Evolutionary conservation across 495 filamentous ascomycete species (phyloP).

Genomic region (Penicillium nucicola): DNA sequence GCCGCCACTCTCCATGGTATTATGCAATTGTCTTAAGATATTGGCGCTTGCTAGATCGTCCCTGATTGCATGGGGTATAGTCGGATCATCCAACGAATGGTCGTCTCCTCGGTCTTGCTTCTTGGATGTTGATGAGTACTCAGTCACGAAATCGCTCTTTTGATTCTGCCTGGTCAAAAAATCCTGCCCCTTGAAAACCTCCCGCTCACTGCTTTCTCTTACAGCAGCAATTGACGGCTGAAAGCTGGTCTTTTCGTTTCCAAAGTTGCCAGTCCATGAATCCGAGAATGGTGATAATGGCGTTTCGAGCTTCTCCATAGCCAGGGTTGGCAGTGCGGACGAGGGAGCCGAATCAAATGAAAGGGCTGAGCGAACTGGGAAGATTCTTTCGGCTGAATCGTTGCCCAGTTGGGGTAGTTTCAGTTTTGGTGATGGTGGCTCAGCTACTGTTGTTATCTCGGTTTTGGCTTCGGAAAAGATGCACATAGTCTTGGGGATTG

Average conservation of each 20-base stretch:
- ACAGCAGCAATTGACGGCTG: not conserved
- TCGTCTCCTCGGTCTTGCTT: not conserved
- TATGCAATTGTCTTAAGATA: slow-evolving; percentile 2
- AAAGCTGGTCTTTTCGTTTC: not conserved
- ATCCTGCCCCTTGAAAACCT: not conserved
- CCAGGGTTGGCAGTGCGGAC: slow-evolving; percentile 22
- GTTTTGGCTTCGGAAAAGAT: slow-evolving; percentile 24
- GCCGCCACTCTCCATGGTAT: slow-evolving; percentile 3
- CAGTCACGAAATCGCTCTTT: not conserved
- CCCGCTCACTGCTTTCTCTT: not conserved
- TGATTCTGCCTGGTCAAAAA: slow-evolving; percentile 7
- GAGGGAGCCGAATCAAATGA: slow-evolving; percentile 24
- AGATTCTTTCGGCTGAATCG: slow-evolving; percentile 20
- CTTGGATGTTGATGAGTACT: not conserved
- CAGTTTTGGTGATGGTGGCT: slow-evolving; percentile 15
- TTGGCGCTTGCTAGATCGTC: not conserved
- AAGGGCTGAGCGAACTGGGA: slow-evolving; percentile 23
- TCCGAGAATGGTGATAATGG: slow-evolving; percentile 18
- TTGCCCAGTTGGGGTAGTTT: slow-evolving; percentile 20
- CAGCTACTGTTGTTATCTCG: slow-evolving; percentile 14
- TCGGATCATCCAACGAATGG: too few species aligned
- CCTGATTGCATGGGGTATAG: not conserved
- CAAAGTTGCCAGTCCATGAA: not conserved
- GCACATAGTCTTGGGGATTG: slow-evolving; percentile 19
- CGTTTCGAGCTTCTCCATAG: slow-evolving; percentile 20